Evolutionary conservation across 805 yeast species (phyloP), one percentile per base, ranked within the genome.

Genomic region (Wickerhamiella alocasiicola): DNA sequence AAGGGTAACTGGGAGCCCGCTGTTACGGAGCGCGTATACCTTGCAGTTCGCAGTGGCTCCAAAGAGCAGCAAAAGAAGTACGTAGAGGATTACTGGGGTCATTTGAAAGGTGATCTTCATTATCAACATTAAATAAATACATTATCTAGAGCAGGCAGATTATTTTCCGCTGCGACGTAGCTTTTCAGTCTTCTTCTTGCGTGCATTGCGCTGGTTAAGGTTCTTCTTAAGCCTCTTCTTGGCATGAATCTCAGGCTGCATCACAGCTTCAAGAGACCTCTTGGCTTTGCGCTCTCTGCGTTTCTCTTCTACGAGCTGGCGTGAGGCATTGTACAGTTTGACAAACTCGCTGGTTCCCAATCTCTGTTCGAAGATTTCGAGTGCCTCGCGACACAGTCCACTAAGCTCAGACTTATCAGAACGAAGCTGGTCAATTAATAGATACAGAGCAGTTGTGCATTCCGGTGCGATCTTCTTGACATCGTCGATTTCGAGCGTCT

Each of bases 231-330:
- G 26, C 62, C 80, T 82, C 58, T 81, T 73, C 49, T 70, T 71
- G 2, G 95, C 91, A n/a, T 83, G 78, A 31, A 71, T 61, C 12
- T 80, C 94, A 1, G 97, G 97, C 3, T 79, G 81, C 16, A 68
- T 71, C 9, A 87, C 67, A 2, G 84, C 80, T 55, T 83, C 62
- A 44, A 80, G 77, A 0, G 94, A 80, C 43, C 85, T 68, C 54
- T 77, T 78, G 0, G 81, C 71, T 55, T 69, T 75, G 60, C 96
- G 74, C 36, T 83, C 17, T 44, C 70, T 70, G 53, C 96, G 72
- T 57, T 83, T 72, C 26, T 64, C 63, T 21, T 59, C 61, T 18
- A 87, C 78, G 13, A 53, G 52, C 47, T 69, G 73, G 55, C 75
- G 74, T n/a, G 84, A 91, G 33, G 64, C 63, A 1, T 81, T 63